Base-by-base conservation (phyloP, 176 grass and related monocot species). In the Phoenix roebelenii region DNA sequence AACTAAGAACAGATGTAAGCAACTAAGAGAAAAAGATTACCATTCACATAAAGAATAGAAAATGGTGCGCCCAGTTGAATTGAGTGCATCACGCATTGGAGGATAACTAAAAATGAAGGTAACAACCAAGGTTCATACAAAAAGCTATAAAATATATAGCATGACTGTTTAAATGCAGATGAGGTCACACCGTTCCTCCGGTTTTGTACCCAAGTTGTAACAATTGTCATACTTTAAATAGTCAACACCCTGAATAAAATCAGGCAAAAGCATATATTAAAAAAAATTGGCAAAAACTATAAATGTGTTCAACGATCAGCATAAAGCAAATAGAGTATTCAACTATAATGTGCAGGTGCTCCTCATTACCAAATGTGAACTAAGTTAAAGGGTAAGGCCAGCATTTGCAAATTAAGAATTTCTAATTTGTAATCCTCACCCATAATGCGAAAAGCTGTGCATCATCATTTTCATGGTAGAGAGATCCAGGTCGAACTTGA, bases 201-300 rank as follows among this genome's bases (percentile, higher is more conserved):
- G 92, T 56, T 80, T 74, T 82, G 90, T 88, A 58, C 92, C 92
- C 69, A 96, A 75, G 79, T 90, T 90, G 69, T 68, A 88, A 64
- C 92, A 96, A 56, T 97, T 97, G 22, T 97, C 92, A 52, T 96
- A 96, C 63, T 96, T 96, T 62, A 96, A 54, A 59, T 96, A 96
- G 63, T 97, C 92, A 69, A 97, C 54, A 26, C 84, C 84, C 87
- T 97, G 73, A 24, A 65, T 22, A 68, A 58, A 74, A 64, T 39
- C 15, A 52, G 19, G 3, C 4, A 0, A 49, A 79, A 52, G 49
- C 18, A 54, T 60, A 18, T 24, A 49, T 63, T 49, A 51, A 44
- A 44, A 44, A 44, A 14, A 44, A 44, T 14, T 44, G 35, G 35
- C 35, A 14, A 44, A 12, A 12, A 44, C 10, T 44, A 44, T 44